Base-by-base conservation (phyloP, 257 asterid genomes). In the Paraleonurus japonicus region DNA sequence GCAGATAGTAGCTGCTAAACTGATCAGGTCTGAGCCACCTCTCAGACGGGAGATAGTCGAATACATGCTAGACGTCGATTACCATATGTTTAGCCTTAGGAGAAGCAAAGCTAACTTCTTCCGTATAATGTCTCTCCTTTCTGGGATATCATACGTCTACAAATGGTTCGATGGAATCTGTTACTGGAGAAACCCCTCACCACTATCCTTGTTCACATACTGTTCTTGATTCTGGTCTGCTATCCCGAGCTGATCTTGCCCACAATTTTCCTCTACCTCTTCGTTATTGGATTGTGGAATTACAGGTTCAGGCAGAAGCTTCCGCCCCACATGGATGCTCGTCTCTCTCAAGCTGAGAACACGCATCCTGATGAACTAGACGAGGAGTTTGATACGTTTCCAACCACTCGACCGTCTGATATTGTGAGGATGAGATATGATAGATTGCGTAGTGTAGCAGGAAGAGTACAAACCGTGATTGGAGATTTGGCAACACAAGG, bases 401-500 rank as follows among this genome's bases (percentile, higher is more conserved):
- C 98, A 0, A 82, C 90, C 4, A 72, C 95, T 11, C 64, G 90
- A 47, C 83, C 86, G 1, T 68, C 85, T 0, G 96, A 85, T 6
- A 37, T 76, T 1, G 90, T 92, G 73, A 84, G 88, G 76, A 79
- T 85, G 85, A 86, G 98, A 80, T 92, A 92, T 12, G 96, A 85
- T 22, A 81, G 96, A 71, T 71, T 92, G 66, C 72, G 81, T 33
- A 86, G 85, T 13, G 86, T 92, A 9, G 91, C 90, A 0, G 95
- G 98, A 6, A 85, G 86, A 76, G 94, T 92, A 23, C 98, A 92
- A 62, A 84, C 83, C 0, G 96, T 81, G 80, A 76, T 87, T 7
- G 96, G 96, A 10, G 98, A 92, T 74, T 57, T 92, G 81, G 98
- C 96, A 1, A 84, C 96, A 13, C 98, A 92, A 69, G 98, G 96